phyloP scores from a whole-genome alignment of 176 grass and related monocot species.

The Carex kokanica region DNA sequence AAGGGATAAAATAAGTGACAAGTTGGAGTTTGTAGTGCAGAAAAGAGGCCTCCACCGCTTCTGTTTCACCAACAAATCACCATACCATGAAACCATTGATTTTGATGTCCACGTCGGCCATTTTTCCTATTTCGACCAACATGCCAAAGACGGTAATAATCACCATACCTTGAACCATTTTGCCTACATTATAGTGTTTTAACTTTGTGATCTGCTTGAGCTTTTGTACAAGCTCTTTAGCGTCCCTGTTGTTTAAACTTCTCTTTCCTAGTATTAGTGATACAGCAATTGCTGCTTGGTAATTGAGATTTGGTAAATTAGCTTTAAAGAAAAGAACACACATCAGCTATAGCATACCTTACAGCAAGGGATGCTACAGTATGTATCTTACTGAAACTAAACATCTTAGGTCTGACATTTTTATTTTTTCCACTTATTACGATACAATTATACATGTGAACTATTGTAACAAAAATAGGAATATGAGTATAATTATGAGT shows the following conservation, averaged over 20 bases:
- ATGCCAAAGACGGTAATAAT: conserved; percentile 80
- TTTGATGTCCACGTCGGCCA: conserved; percentile 83
- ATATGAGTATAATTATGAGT: background rate
- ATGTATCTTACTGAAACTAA: background rate
- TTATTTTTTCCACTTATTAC: background rate
- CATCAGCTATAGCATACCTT: background rate
- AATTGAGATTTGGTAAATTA: background rate
- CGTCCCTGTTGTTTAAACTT: background rate
- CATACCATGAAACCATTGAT: conserved; percentile 89
- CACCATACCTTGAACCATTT: background rate
- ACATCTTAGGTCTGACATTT: background rate
- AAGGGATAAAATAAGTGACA: conserved; percentile 71
- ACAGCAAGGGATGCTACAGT: background rate
- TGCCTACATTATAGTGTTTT: background rate
- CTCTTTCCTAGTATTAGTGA: background rate
- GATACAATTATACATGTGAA: background rate
- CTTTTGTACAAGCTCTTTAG: background rate
- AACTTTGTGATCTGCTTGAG: background rate
- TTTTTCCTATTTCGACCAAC: conserved; percentile 70
- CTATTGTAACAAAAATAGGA: background rate
- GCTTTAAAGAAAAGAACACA: background rate
- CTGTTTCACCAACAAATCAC: conserved; percentile 85
- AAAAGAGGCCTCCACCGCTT: conserved; percentile 74
- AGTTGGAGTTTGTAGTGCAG: conserved; percentile 87
- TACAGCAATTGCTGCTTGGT: background rate